Evolutionary conservation across 768 basidiomycete genomes (phyloP).

Genomic region (Hydnomerulius pinastri): DNA sequence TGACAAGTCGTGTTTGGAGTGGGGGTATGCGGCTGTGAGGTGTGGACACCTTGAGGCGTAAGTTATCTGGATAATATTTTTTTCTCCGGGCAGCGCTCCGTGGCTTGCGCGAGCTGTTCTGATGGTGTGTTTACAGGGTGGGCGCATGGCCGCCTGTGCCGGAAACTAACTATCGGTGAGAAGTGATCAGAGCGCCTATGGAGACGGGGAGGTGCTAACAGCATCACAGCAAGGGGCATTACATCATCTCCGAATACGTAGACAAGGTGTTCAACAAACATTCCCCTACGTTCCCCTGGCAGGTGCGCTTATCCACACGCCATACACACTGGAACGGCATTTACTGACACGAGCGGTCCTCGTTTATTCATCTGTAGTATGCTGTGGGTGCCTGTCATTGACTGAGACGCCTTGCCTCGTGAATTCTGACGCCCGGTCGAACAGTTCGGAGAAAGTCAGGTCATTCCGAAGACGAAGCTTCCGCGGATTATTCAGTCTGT

Average conservation of each 20-base stretch:
- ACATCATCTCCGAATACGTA: slow-evolving; percentile 67
- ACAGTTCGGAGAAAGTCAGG: slow-evolving; percentile 80
- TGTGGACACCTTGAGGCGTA: slow-evolving; percentile 72
- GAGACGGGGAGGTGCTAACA: slow-evolving; percentile 8
- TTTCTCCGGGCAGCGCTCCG: background rate
- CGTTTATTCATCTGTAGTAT: slow-evolving; percentile 45
- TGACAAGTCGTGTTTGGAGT: slow-evolving; percentile 67
- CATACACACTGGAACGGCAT: slow-evolving; percentile 16
- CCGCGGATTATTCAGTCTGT: slow-evolving; percentile 71
- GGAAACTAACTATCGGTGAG: slow-evolving; percentile 74
- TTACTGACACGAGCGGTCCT: slow-evolving; percentile 15
- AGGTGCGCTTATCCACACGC: slow-evolving; percentile 47
- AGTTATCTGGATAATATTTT: slow-evolving; percentile 29
- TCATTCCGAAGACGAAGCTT: slow-evolving; percentile 66
- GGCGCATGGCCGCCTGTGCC: slow-evolving; percentile 80
- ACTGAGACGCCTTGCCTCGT: background rate
- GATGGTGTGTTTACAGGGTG: slow-evolving; percentile 38
- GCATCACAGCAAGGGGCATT: slow-evolving; percentile 60
- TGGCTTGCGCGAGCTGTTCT: slow-evolving; percentile 1
- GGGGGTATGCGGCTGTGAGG: slow-evolving; percentile 80
- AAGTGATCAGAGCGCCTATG: background rate
- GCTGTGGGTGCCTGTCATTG: slow-evolving; percentile 49
- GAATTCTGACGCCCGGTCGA: slow-evolving; percentile 15
- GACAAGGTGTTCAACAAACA: slow-evolving; percentile 66
- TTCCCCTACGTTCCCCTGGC: slow-evolving; percentile 68